Percentiles rank a stretch among this genome's conserved stretches.
phyloP scores from a whole-genome alignment of 2,329 filamentous ascomycete genomes.

The Clonostachys sp. region DNA sequence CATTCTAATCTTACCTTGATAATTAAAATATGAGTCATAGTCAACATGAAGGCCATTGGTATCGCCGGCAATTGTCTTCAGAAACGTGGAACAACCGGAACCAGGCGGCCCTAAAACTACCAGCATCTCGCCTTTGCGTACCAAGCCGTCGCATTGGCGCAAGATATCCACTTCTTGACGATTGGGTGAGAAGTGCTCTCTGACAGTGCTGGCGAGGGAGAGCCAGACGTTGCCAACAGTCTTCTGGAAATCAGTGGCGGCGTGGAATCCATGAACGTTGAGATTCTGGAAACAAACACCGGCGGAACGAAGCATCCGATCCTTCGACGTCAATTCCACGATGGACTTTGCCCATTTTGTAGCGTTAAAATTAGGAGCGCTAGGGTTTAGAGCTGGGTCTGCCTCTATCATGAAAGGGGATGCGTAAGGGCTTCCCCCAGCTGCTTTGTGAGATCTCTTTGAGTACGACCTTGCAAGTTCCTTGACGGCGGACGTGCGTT shows the following conservation, averaged over 20 bases:
- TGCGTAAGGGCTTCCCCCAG: too few relatives aligned
- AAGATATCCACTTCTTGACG: conserved; percentile 38
- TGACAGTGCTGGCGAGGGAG: conserved; percentile 3
- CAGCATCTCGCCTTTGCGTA: conserved; percentile 50
- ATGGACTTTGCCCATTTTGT: conserved; percentile 27
- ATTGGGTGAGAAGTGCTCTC: too few relatives aligned
- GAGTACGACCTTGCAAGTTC: too few relatives aligned
- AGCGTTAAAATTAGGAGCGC: conserved; percentile 43
- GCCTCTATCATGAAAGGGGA: too few relatives aligned
- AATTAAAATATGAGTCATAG: conserved; percentile 55
- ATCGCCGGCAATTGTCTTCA: conserved; percentile 53
- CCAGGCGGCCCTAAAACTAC: conserved; percentile 51
- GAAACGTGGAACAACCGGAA: conserved; percentile 59
- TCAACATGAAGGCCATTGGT: conserved; percentile 60
- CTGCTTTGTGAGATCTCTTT: too few relatives aligned
- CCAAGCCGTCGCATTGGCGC: conserved; percentile 42
- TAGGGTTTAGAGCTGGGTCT: conserved; percentile 17
- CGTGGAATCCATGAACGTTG: conserved; percentile 34
- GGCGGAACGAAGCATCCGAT: conserved; percentile 8
- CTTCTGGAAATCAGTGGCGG: conserved; percentile 35
- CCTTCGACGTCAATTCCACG: too few relatives aligned
- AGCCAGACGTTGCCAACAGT: conserved; percentile 29
- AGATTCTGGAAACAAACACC: conserved; percentile 36
- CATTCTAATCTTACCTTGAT: conserved; percentile 38
- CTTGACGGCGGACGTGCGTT: too few relatives aligned